phyloP scores from a whole-genome alignment of 75 land plant genomes.

The Ceratopteris richardii region DNA sequence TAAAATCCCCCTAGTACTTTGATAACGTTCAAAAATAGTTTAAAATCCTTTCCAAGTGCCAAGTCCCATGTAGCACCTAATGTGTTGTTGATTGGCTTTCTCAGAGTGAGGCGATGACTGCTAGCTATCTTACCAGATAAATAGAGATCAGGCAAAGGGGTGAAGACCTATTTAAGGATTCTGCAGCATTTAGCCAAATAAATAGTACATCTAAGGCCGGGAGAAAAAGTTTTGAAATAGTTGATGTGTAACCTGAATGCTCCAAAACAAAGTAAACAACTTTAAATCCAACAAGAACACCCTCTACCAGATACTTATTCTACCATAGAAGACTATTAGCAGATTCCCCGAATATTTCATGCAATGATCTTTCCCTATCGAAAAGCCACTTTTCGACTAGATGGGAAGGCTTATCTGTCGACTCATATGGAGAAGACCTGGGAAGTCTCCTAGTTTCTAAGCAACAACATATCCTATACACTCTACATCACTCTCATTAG shows the following conservation, averaged over 20 bases:
- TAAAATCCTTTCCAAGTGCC: conserved; percentile 54
- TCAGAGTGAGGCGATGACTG: conserved; percentile 27
- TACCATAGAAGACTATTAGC: conserved; percentile 39
- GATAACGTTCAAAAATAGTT: conserved; percentile 55
- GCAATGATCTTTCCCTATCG: conserved; percentile 43
- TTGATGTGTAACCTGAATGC: conserved; percentile 26
- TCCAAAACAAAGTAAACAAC: conserved; percentile 21
- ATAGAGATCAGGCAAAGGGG: conserved; percentile 71
- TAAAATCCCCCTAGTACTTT: not conserved
- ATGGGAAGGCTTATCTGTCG: not conserved
- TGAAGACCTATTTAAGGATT: conserved; percentile 29
- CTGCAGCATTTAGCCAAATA: conserved; percentile 34
- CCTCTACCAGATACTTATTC: conserved; percentile 15
- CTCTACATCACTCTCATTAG: not conserved
- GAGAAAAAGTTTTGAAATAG: conserved; percentile 24
- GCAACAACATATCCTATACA: not conserved
- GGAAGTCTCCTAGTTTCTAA: not conserved
- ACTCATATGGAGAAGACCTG: not conserved
- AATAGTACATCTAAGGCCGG: conserved; percentile 23
- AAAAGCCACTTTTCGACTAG: conserved; percentile 19
- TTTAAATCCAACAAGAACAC: conserved; percentile 17
- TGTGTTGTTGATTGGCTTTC: conserved; percentile 43
- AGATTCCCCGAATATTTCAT: conserved; percentile 77
- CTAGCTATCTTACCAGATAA: conserved; percentile 60
- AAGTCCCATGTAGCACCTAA: conserved; percentile 59